These are phyloP conservation scores for Pyrus pyrifolia DNA, from an alignment of 306 rosid species.

Conservation along the genomic window DNA sequence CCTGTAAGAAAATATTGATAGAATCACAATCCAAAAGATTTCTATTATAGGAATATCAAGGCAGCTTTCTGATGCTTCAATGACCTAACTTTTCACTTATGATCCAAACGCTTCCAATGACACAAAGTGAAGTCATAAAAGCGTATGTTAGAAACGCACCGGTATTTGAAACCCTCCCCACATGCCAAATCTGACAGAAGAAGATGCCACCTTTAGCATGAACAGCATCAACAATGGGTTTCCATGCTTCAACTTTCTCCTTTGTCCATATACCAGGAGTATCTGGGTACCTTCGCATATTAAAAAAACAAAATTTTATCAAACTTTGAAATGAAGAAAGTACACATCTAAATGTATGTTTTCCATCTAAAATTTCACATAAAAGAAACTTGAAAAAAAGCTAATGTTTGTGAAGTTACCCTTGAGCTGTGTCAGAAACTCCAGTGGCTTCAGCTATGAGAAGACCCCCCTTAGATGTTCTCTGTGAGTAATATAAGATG, in stretches of 20 bases:
- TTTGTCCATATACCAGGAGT: conserved; percentile 47
- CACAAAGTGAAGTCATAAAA: no score
- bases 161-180: no score
- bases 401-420: no score
- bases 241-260: conserved; percentile 50
- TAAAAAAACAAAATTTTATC: background rate
- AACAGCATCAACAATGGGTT: conserved; percentile 42
- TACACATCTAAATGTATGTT: no score
- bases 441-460: no score
- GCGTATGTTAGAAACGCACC: no score
- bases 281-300: conserved; percentile 15
- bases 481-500: no score
- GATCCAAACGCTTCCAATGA: background rate
- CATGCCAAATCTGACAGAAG: no score
- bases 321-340: background rate
- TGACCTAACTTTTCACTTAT: background rate
- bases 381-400: background rate
- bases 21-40: background rate
- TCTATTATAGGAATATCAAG: background rate
- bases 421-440: no score
- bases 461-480: no score
- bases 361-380: no score
- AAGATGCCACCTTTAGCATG: conserved; percentile 13
- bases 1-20: conserved; percentile 6
- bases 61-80: background rate